phyloP scores from a whole-genome alignment of 2,329 filamentous ascomycete genomes.

The Acephala macrosclerotiorum region DNA sequence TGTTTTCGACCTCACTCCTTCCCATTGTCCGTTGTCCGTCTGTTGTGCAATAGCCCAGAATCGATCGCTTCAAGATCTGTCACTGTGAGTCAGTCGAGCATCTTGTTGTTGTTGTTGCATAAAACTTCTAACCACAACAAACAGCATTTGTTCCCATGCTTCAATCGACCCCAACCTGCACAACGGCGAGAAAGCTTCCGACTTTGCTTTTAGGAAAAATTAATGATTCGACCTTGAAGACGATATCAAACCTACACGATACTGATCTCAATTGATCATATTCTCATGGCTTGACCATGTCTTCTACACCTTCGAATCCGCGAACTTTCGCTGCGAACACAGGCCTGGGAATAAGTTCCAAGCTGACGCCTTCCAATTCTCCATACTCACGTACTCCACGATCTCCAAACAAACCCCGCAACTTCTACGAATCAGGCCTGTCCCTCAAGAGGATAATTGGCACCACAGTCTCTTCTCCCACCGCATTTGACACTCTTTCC shows the following conservation, averaged over 20 bases:
- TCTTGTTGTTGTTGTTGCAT: slow-evolving; percentile 3
- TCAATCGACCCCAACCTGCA: slow-evolving; percentile 21
- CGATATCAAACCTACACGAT: slow-evolving; percentile 2
- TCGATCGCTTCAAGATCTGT: slow-evolving; percentile 28
- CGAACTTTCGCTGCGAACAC: slow-evolving; percentile 43
- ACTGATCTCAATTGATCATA: slow-evolving; percentile 26
- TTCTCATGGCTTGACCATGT: slow-evolving; percentile 44
- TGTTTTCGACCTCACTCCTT: slow-evolving; percentile 16
- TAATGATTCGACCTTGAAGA: slow-evolving; percentile 20
- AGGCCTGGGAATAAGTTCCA: slow-evolving; percentile 51
- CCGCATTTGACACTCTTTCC: slow-evolving; percentile 83
- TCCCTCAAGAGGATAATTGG: slow-evolving; percentile 87
- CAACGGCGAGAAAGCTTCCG: slow-evolving; percentile 26
- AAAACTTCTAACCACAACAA: slow-evolving; percentile 25
- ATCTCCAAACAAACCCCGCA: slow-evolving; percentile 61
- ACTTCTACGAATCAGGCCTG: slow-evolving; percentile 63
- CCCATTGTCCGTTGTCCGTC: slow-evolving; percentile 16
- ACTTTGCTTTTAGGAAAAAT: slow-evolving; percentile 20
- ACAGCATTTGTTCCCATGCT: slow-evolving; percentile 32
- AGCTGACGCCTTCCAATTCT: slow-evolving; percentile 79
- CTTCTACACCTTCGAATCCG: slow-evolving; percentile 44
- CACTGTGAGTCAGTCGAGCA: slow-evolving; percentile 27
- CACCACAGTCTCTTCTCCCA: slow-evolving; percentile 84
- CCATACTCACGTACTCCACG: slow-evolving; percentile 70
- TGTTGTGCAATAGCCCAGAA: slow-evolving; percentile 6